Evolutionary conservation across 257 asterid genomes (phyloP).

Genomic region (Henckelia pumila): DNA sequence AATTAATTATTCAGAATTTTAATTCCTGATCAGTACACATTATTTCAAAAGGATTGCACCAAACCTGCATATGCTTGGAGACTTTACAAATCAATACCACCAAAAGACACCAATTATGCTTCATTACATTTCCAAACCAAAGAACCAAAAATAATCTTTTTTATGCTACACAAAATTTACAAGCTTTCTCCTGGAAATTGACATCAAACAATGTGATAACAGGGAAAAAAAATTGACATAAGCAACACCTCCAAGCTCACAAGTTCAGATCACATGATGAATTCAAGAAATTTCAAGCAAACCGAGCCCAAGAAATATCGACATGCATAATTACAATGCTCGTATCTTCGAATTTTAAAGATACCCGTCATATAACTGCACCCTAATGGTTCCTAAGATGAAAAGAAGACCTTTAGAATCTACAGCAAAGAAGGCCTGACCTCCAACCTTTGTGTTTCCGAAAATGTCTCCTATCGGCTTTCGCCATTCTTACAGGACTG

Average conservation of each 20-base stretch:
- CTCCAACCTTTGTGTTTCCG: conserved; percentile 74
- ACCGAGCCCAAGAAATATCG: conserved; percentile 36
- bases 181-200: background rate
- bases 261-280: conserved; percentile 30
- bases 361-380: conserved; percentile 35
- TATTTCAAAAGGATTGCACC: too few species aligned
- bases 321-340: conserved; percentile 50
- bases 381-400: conserved; percentile 33
- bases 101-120: background rate
- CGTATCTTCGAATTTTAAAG: conserved; percentile 16
- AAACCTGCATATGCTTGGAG: too few species aligned
- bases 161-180: background rate
- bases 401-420: conserved; percentile 46
- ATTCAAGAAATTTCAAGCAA: conserved; percentile 29
- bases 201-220: background rate
- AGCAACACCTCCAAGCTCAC: conserved; percentile 24
- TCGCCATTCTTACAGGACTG: conserved; percentile 93
- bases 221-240: conserved; percentile 3
- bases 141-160: background rate
- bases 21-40: background rate
- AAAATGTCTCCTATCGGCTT: conserved; percentile 58
- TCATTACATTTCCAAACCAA: background rate
- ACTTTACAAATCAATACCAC: background rate
- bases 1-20: background rate
- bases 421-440: conserved; percentile 82